phyloP scores from a whole-genome alignment of 1,139 yeast species.

The Blastobotrys ciferrii region DNA sequence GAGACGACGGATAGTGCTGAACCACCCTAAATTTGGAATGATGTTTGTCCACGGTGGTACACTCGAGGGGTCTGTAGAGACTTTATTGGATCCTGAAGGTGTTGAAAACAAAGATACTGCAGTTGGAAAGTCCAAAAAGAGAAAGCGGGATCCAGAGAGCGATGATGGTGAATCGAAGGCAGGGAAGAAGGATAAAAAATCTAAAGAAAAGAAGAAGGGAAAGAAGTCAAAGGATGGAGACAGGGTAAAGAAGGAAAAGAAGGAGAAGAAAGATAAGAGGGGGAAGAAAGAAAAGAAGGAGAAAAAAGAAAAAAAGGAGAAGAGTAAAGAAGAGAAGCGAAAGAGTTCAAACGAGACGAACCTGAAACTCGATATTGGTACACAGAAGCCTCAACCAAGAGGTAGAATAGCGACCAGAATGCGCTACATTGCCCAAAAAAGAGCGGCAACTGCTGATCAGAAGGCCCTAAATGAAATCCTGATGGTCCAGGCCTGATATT shows the following conservation, averaged over 20 bases:
- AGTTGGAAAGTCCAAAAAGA: constrained; percentile 25
- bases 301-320: constrained; percentile 27
- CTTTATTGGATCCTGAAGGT: constrained; percentile 30
- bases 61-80: constrained; percentile 79
- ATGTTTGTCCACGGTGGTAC: constrained; percentile 83
- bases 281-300: constrained; percentile 26
- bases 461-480: constrained; percentile 88
- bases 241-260: constrained; percentile 30
- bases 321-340: constrained; percentile 28
- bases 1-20: constrained; percentile 49
- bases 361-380: no score
- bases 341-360: constrained; percentile 33
- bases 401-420: constrained; percentile 79
- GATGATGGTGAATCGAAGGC: constrained; percentile 33
- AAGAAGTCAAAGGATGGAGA: constrained; percentile 35
- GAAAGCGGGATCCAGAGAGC: constrained; percentile 32
- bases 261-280: constrained; percentile 27
- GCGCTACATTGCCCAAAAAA: constrained; percentile 80
- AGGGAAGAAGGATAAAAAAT: constrained; percentile 34
- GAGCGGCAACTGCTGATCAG: constrained; percentile 87
- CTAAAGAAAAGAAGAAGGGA: constrained; percentile 34
- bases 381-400: no score
- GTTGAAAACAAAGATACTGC: constrained; percentile 21
- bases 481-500: constrained; percentile 53
- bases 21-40: constrained; percentile 83